Conservation (phyloP, 805 yeast genomes). For the Wickerhamiella dianesei region DNA sequence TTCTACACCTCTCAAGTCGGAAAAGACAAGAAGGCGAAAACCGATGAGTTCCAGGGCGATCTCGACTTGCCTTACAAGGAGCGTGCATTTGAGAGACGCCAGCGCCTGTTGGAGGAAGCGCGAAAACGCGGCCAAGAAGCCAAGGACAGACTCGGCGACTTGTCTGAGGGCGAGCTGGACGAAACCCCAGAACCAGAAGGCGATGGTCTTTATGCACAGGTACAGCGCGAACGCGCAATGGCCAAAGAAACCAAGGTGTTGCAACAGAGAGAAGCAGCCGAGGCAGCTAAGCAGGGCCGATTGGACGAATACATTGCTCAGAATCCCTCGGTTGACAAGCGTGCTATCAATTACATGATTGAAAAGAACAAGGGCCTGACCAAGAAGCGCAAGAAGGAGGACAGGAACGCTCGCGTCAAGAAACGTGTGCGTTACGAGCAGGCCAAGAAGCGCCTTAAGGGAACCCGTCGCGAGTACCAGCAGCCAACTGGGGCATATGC, state of each 20-base stretch:
- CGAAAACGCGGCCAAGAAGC: constrained; percentile 59
- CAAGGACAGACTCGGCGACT: constrained; percentile 38
- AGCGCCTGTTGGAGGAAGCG: constrained; percentile 76
- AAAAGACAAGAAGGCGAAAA: constrained; percentile 35
- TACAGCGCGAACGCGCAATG: constrained; percentile 38
- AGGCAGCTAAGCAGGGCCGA: constrained; percentile 76
- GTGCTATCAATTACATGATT: constrained; percentile 90
- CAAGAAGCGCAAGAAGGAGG: constrained; percentile 82
- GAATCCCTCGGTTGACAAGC: constrained; percentile 69
- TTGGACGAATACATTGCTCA: constrained; percentile 56
- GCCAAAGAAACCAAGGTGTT: constrained; percentile 35
- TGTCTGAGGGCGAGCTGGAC: constrained; percentile 14
- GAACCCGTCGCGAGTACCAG: constrained; percentile 80
- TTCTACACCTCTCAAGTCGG: constrained; percentile 96
- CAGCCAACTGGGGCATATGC: constrained; percentile 64
- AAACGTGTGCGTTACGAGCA: constrained; percentile 93
- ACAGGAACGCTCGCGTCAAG: constrained; percentile 92
- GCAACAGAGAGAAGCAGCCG: constrained; percentile 57
- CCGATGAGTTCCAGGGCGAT: constrained; percentile 46
- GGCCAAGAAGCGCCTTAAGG: constrained; percentile 86
- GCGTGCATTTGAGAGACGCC: constrained; percentile 79
- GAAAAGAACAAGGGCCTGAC: constrained; percentile 94
- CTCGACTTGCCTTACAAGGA: constrained; percentile 84
- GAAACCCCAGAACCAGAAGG: constrained; percentile 12
- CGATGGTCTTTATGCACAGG: constrained; percentile 37